A percentile compares a stretch with the other conserved stretches of the same genome.
phyloP scores from a whole-genome alignment of 78 protist species.

The Cavenderia fasciculata region DNA sequence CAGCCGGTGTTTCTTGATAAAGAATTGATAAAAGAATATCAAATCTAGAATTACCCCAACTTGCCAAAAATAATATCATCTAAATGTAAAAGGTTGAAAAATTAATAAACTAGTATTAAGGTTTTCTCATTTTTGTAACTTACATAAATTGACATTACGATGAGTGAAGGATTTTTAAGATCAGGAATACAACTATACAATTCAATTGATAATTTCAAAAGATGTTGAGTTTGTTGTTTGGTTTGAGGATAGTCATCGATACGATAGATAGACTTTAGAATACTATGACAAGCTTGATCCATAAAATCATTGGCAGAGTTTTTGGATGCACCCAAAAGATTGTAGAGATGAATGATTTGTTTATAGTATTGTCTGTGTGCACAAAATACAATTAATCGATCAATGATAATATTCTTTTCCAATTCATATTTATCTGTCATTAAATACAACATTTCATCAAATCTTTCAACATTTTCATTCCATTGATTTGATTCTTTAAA shows the following conservation, averaged over 20 bases:
- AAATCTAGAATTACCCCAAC: conserved; percentile 36
- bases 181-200: background rate
- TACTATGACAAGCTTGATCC: background rate
- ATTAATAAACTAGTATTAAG: background rate
- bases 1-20: too few relatives aligned
- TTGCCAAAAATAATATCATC: conserved; percentile 17
- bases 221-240: background rate
- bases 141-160: background rate
- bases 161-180: background rate
- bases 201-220: background rate
- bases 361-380: conserved; percentile 31
- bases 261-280: conserved; percentile 32
- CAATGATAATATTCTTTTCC: background rate
- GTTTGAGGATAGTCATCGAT: conserved; percentile 18
- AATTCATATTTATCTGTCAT: conserved; percentile 12
- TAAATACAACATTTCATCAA: background rate
- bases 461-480: background rate
- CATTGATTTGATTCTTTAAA: background rate
- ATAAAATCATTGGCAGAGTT: background rate
- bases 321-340: background rate
- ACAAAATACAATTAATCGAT: conserved; percentile 19
- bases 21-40: conserved; percentile 39
- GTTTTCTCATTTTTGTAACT: background rate
- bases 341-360: conserved; percentile 1
- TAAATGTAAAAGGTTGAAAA: background rate